phyloP scores from a whole-genome alignment of 208 protist genomes.

The Leishmania gerbilli region DNA sequence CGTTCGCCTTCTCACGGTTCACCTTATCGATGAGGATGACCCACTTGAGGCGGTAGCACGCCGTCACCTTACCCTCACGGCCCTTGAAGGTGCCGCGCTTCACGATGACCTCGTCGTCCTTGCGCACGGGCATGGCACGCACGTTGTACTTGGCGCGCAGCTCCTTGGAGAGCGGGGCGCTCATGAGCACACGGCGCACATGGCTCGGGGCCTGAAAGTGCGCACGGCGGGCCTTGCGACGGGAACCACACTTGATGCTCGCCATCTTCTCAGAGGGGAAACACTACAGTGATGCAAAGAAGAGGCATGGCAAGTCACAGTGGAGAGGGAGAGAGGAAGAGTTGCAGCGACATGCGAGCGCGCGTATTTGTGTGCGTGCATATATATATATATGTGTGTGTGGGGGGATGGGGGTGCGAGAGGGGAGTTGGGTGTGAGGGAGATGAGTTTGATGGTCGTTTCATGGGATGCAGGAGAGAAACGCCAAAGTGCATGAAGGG shows the following conservation, averaged over 20 bases:
- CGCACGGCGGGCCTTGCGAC: conserved; percentile 98
- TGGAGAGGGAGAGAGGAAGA: neutral
- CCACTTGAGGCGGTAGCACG: conserved; percentile 98
- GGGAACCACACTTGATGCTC: conserved; percentile 89
- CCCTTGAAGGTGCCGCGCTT: conserved; percentile 97
- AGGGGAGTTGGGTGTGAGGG: neutral
- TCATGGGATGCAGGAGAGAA: neutral
- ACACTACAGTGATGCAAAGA: conserved; percentile 5
- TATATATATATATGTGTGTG: too few species aligned
- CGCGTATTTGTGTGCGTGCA: neutral
- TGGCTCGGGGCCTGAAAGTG: conserved; percentile 99
- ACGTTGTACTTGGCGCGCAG: conserved; percentile 99
- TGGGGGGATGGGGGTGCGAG: neutral
- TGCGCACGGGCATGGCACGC: conserved; percentile 98
- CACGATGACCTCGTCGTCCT: conserved; percentile 99
- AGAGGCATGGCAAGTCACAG: conserved; percentile 1
- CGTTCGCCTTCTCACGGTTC: conserved; percentile 97
- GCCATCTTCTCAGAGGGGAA: conserved; percentile 54
- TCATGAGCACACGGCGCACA: conserved; percentile 98
- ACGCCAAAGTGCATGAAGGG: neutral
- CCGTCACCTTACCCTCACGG: conserved; percentile 96
- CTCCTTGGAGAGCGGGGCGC: conserved; percentile 98
- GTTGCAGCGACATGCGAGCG: neutral
- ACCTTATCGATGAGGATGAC: conserved; percentile 99
- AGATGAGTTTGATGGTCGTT: neutral